Base-by-base conservation (phyloP, 495 filamentous ascomycete genomes). In the Bombardia bombarda region DNA sequence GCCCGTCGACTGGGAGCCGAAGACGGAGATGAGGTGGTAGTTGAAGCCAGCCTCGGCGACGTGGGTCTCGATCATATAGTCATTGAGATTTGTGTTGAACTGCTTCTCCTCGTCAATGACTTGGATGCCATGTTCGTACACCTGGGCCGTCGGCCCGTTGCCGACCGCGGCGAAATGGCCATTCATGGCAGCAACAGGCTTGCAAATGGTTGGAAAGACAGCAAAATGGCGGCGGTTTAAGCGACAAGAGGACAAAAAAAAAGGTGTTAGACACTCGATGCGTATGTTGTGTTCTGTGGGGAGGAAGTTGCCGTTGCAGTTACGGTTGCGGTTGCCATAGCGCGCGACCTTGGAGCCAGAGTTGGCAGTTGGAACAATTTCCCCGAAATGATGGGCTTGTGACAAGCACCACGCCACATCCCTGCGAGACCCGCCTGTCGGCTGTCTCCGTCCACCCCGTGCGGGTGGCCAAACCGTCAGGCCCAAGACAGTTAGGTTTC, bases 21-120 rank as follows among this genome's bases (percentile, higher is more conserved):
- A 98, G 50, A 98, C 92, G 49, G 90, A 95, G 49, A 98, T 95
- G 47, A 98, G 80, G 61, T 98, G 92, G 65, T 98, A 98, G 65
- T 95, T 95, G 79, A 98, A 98, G 57, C 92, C 92, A 46, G 87
- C 80, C 38, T 82, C 76, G 24, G 86, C 82, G 58, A 94, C 78
- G 53, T 83, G 75, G 63, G 89, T 86, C 51, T 81, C 68, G 45
- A 70, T 67, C 32, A 98, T 75, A 64, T 97, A 98, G 31, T 77
- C 78, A 53, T 80, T 82, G 53, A 98, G 72, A 52, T 89, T 80
- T 16, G 77, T 72, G 65, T 87, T 95, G 79, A 95, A 97, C 53
- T 85, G 74, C 65, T 98, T 96, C 49, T 95, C 79, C 68, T 85
- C 90, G 61, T 96, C 86, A 51, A 98, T 85, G 53, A 97, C 89